A percentile compares a stretch with the other conserved stretches of the same genome.
Evolutionary conservation across 495 filamentous ascomycete genomes (phyloP).

Genomic region (Neohortaea acidophila): DNA sequence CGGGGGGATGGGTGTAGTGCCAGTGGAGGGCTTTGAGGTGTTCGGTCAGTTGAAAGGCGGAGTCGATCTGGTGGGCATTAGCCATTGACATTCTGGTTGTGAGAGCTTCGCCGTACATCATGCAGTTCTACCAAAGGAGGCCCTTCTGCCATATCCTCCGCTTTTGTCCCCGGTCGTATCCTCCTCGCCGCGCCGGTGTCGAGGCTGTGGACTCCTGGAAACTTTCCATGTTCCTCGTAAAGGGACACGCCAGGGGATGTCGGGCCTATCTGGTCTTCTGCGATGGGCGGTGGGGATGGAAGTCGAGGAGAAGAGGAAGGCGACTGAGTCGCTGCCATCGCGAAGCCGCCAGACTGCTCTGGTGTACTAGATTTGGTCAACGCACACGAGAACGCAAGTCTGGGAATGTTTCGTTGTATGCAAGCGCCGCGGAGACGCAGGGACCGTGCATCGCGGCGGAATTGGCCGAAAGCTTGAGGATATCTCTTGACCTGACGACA

Average conservation of each 20-base stretch:
- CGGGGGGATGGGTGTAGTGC: conserved; percentile 51
- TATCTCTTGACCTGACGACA: too few species aligned
- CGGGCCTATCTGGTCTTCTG: conserved; percentile 78
- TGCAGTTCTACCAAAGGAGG: conserved; percentile 72
- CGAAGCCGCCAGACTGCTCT: too few species aligned
- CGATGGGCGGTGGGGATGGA: conserved; percentile 74
- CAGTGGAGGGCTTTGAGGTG: conserved; percentile 86
- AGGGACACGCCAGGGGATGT: conserved; percentile 57
- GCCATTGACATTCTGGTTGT: not conserved
- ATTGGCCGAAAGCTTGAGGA: too few species aligned
- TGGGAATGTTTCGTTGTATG: too few species aligned
- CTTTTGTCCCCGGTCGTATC: conserved; percentile 83
- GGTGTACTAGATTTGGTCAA: too few species aligned
- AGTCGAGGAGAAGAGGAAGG: conserved; percentile 72
- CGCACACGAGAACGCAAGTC: too few species aligned
- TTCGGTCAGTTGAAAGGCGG: conserved; percentile 95
- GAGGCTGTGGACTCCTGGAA: conserved; percentile 13
- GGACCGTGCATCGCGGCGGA: too few species aligned
- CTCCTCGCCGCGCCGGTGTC: conserved; percentile 58
- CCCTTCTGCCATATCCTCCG: conserved; percentile 78
- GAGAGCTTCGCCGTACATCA: conserved; percentile 42
- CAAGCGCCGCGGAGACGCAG: too few species aligned
- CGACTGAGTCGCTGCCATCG: conserved; percentile 29
- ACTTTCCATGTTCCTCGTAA: conserved; percentile 32
- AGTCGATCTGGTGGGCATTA: conserved; percentile 43